Conservation (phyloP, 305 asterid genomes). For the Fraxinus albicans region DNA sequence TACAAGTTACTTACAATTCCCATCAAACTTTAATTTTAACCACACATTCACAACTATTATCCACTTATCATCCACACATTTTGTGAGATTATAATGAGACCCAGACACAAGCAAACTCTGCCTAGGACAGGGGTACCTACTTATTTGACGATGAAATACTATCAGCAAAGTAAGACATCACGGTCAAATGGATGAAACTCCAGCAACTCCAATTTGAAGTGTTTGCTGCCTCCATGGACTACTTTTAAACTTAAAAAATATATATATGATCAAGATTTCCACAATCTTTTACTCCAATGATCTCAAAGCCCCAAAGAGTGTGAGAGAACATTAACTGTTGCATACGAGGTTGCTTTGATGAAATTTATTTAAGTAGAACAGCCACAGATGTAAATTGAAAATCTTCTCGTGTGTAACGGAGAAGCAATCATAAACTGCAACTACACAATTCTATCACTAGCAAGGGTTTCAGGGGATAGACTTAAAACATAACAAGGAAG, state of each 20-base stretch:
- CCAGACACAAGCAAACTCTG: background rate
- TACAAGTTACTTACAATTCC: background rate
- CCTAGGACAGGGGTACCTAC: background rate
- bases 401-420: background rate
- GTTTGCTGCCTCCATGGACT: background rate
- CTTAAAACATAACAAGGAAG: background rate
- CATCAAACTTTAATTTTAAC: background rate
- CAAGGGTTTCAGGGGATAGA: background rate
- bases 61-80: background rate
- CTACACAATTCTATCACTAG: background rate
- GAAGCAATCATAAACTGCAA: background rate
- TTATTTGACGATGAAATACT: background rate
- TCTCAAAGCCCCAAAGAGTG: background rate
- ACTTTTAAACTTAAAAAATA: background rate
- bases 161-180: background rate
- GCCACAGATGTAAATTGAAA: background rate
- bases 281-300: background rate
- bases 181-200: background rate
- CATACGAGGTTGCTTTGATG: background rate
- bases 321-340: background rate
- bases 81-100: background rate
- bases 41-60: background rate
- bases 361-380: background rate
- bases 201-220: background rate
- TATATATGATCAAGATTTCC: background rate